A percentile compares a stretch with the other conserved stretches of the same genome.
Conservation (phyloP, 2,329 filamentous ascomycete genomes). For the Bretziella fagacearum region DNA sequence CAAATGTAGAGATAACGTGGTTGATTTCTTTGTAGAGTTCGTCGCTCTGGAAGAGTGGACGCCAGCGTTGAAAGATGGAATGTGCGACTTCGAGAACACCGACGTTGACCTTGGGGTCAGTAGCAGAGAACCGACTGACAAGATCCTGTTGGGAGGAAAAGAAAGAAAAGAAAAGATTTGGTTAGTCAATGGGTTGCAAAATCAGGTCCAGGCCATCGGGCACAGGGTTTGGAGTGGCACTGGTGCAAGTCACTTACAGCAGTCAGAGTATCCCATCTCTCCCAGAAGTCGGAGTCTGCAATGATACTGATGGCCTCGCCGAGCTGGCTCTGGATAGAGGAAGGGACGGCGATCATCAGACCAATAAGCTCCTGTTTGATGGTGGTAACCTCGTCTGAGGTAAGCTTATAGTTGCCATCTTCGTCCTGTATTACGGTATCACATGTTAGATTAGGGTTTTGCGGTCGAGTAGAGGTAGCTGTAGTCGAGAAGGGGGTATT, state of each 20-base stretch:
- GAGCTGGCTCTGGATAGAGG: constrained; percentile 78
- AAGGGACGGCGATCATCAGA: constrained; percentile 83
- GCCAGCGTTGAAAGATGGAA: constrained; percentile 93
- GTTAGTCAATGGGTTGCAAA: not conserved
- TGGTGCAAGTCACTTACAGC: constrained; percentile 6
- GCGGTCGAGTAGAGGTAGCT: too few relatives aligned
- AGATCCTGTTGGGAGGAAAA: constrained; percentile 43
- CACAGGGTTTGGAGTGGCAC: not conserved
- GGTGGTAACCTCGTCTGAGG: constrained; percentile 61
- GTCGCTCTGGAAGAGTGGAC: constrained; percentile 83
- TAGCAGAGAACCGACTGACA: constrained; percentile 66
- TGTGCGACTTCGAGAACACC: constrained; percentile 94
- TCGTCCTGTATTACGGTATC: constrained; percentile 43
- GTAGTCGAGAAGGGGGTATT: not conserved
- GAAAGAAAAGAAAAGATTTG: too few relatives aligned
- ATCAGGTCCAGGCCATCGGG: not conserved
- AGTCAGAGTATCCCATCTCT: constrained; percentile 89
- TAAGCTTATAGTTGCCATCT: constrained; percentile 82
- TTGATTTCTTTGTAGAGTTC: constrained; percentile 90
- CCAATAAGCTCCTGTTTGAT: constrained; percentile 95
- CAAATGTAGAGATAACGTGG: constrained; percentile 78
- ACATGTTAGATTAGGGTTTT: not conserved
- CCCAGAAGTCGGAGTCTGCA: constrained; percentile 94
- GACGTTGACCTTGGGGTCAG: constrained; percentile 72
- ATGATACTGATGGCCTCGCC: constrained; percentile 95